Conservation (phyloP, 2,329 filamentous ascomycete species). For the Hymenoscyphus fraxineus region DNA sequence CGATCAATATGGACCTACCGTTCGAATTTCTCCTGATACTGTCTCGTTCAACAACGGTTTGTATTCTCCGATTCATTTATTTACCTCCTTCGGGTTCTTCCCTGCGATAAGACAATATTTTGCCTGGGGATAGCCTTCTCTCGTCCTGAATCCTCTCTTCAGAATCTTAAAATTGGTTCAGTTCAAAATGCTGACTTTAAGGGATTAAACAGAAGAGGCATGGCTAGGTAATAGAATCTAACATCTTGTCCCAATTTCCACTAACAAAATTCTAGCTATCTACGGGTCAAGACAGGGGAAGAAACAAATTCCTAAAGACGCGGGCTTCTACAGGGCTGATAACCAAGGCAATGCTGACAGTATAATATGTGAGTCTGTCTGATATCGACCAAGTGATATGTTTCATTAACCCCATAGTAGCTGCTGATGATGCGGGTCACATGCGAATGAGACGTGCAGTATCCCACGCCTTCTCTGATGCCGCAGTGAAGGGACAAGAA, state of each 20-base stretch:
- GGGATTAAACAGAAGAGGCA: neutral
- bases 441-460: conserved; percentile 27
- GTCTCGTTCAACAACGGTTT: conserved; percentile 9
- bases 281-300: conserved; percentile 7
- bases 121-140: too few relatives aligned
- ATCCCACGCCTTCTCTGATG: conserved; percentile 32
- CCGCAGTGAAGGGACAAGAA: conserved; percentile 32
- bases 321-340: neutral
- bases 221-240: conserved; percentile 9
- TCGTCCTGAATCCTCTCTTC: too few relatives aligned
- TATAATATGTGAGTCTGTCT: neutral
- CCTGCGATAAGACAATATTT: too few relatives aligned
- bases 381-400: neutral
- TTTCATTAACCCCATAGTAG: neutral
- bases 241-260: neutral
- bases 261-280: conserved; percentile 21
- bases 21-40: conserved; percentile 12
- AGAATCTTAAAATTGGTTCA: too few relatives aligned
- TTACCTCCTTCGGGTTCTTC: too few relatives aligned
- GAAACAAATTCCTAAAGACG: conserved; percentile 6
- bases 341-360: conserved; percentile 12
- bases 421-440: conserved; percentile 37
- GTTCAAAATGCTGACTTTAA: too few relatives aligned
- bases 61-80: too few relatives aligned
- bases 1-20: conserved; percentile 14